Base-by-base conservation (phyloP, 2,329 filamentous ascomycete species). In the Elsinoe ampelina region DNA sequence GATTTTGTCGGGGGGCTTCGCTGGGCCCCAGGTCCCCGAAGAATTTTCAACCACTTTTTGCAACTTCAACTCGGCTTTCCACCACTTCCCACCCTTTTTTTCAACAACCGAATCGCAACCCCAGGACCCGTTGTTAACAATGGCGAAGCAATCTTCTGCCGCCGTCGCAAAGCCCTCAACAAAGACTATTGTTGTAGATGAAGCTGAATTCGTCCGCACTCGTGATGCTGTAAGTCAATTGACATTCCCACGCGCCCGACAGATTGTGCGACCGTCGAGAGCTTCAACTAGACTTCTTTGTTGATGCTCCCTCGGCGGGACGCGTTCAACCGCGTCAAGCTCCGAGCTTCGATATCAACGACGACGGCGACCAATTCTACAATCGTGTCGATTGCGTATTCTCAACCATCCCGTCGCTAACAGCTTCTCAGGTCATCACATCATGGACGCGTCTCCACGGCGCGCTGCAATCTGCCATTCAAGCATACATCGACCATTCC, bases 401-500 rank as follows among this genome's bases (percentile, higher is more conserved):
- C 22, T 6, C 22, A n/a, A 26, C 22, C 22, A 3, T 26, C 22
- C 22, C 6, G 26, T 30, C 26, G 57, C 72, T 80, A 71, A 80
- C 71, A 58, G 38, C 2, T 51, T 35, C 36, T 22, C 69, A 92
- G 87, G 83, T 92, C 62, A 82, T 88, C 64, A 79, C 87, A 66
- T 83, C 88, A 57, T 83, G 95, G 62, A 83, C 85, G 62, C 87
- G 85, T 58, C 85, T 96, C 52, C 83, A 91, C 66, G 83, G 85
- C 59, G 81, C 89, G 39, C 84, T 95, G 68, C 85, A 87, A 67
- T 85, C 84, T 58, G 85, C 95, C 65, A 85, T 87, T 62, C 80
- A 83, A 66, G 88, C 91, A 64, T 95, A 95, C 73, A 82, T 95
- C 67, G 86, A 89, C 68, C 89, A 95, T 77, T 90, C 87, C 64